Evolutionary conservation across 1,284 basidiomycete species (phyloP).

Genomic region (Tylopilus sp.): DNA sequence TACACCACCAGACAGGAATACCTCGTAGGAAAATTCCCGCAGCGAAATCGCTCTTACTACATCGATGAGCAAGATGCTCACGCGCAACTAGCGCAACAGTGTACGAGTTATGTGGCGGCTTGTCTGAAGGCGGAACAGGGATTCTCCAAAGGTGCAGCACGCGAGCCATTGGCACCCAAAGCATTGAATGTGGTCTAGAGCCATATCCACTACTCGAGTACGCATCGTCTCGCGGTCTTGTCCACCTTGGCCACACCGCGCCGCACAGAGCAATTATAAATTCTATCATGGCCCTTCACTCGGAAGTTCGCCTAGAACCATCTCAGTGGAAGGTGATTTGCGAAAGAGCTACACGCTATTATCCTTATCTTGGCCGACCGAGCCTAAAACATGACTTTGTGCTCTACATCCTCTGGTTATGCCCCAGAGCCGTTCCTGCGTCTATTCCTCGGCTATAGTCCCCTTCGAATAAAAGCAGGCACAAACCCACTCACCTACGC

Average conservation of each 20-base stretch:
- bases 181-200: background rate
- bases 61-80: background rate
- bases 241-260: background rate
- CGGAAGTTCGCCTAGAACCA: background rate
- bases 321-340: background rate
- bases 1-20: no score
- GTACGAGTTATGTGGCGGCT: background rate
- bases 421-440: background rate
- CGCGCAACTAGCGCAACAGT: background rate
- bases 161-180: no score
- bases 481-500: background rate
- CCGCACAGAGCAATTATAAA: background rate
- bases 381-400: background rate
- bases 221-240: background rate
- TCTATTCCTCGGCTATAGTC: background rate
- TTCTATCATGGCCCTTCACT: background rate
- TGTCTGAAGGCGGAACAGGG: background rate
- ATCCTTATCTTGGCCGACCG: background rate
- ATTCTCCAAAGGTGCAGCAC: background rate
- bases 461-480: background rate
- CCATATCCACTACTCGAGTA: background rate
- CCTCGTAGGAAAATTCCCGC: no score
- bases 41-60: background rate
- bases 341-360: no score
- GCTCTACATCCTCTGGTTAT: background rate